Conservation (phyloP, 805 yeast genomes). For the Huiozyma sinensis region DNA sequence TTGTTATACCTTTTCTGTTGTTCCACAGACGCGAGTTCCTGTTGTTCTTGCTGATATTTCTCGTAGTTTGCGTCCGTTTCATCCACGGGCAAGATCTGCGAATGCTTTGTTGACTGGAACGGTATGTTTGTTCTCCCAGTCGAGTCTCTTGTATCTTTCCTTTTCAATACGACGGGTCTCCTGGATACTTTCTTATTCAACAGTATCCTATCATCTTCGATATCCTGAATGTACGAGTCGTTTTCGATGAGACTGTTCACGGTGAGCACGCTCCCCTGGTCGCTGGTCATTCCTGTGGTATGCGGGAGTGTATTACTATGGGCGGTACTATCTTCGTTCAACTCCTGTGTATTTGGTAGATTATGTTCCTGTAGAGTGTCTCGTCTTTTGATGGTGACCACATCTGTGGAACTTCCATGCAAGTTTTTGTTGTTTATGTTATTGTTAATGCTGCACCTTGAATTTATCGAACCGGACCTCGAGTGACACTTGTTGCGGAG, state of each 20-base stretch:
- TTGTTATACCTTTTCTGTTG: not conserved
- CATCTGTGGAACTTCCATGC: too few species aligned
- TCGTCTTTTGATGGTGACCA: too few species aligned
- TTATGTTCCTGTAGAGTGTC: not conserved
- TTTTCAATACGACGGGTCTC: constrained; percentile 5
- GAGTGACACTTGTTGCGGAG: not conserved
- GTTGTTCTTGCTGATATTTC: too few species aligned
- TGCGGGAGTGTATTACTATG: too few species aligned
- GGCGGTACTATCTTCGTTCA: too few species aligned
- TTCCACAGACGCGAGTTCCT: too few species aligned
- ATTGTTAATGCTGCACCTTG: too few species aligned
- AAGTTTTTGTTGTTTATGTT: too few species aligned
- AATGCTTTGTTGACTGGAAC: constrained; percentile 27
- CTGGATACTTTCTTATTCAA: constrained; percentile 26
- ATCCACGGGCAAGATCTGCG: constrained; percentile 26
- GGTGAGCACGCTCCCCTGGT: not conserved
- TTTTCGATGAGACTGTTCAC: constrained; percentile 17
- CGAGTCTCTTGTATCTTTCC: constrained; percentile 17
- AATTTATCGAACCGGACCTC: too few species aligned
- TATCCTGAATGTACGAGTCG: constrained; percentile 29
- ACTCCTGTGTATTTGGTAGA: too few species aligned
- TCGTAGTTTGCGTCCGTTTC: constrained; percentile 1
- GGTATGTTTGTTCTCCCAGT: constrained; percentile 21
- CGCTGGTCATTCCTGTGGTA: not conserved
- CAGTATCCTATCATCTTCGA: not conserved